Percentiles rank a stretch among this genome's conserved stretches.
Evolutionary conservation across 306 rosid species (phyloP).

Genomic region (Fagus crenata): DNA sequence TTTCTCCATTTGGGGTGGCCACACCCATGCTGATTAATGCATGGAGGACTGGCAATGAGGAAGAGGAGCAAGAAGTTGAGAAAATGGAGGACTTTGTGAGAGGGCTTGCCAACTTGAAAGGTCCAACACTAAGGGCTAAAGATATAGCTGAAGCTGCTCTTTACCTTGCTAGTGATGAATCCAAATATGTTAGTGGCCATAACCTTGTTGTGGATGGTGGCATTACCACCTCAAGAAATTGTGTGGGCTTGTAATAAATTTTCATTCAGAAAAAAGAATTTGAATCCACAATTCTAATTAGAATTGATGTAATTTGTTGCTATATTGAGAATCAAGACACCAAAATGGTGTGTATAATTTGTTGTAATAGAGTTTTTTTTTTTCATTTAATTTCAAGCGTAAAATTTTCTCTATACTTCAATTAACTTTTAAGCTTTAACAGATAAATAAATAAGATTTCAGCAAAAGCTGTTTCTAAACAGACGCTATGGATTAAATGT

Average conservation of each 20-base stretch:
- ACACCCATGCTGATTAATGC: slow-evolving; percentile 84
- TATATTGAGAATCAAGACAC: not conserved
- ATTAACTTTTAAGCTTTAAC: too few relatives aligned
- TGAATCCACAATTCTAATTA: not conserved
- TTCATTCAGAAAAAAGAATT: not conserved
- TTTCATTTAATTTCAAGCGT: not conserved
- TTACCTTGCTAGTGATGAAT: slow-evolving; percentile 89
- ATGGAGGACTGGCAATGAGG: slow-evolving; percentile 46
- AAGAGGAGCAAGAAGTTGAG: slow-evolving; percentile 52
- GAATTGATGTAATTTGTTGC: not conserved
- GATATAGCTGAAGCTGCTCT: slow-evolving; percentile 94
- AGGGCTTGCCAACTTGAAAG: slow-evolving; percentile 70
- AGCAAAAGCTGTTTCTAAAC: too few relatives aligned
- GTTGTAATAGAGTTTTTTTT: too few relatives aligned
- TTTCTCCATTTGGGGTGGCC: slow-evolving; percentile 93
- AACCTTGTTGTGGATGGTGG: slow-evolving; percentile 95
- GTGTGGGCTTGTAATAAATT: slow-evolving; percentile 50
- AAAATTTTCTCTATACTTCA: too few relatives aligned
- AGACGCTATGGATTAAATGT: too few relatives aligned
- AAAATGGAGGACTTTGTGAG: slow-evolving; percentile 83
- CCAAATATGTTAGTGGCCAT: slow-evolving; percentile 89
- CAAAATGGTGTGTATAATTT: too few relatives aligned
- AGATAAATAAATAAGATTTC: too few relatives aligned
- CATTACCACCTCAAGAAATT: slow-evolving; percentile 73
- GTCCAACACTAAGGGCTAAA: slow-evolving; percentile 59